A percentile compares a stretch with the other conserved stretches of the same genome.
phyloP scores from a whole-genome alignment of 2,329 filamentous ascomycete species.

The Fusarium sp. region DNA sequence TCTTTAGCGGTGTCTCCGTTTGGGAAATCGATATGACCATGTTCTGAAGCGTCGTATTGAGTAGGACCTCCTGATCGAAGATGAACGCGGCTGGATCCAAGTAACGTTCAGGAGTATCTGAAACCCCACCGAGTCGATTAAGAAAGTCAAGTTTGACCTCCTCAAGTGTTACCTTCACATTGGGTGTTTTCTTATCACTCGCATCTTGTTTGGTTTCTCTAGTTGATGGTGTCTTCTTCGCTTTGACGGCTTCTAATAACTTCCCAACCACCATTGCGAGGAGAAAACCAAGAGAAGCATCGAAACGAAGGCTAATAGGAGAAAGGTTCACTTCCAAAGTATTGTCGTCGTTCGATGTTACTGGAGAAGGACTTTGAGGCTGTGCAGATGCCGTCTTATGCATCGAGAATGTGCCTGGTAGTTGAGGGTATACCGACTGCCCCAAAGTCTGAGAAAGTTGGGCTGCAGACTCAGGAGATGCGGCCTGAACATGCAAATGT shows the following conservation, averaged over 20 bases:
- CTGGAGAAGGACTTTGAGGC: conserved; percentile 12
- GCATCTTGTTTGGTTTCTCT: conserved; percentile 28
- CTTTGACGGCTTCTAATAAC: conserved; percentile 63
- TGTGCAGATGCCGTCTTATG: conserved; percentile 46
- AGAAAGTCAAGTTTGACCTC: conserved; percentile 70
- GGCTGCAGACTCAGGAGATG: conserved; percentile 47
- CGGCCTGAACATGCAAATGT: conserved; percentile 57
- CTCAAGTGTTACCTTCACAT: conserved; percentile 63
- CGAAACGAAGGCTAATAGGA: conserved; percentile 68
- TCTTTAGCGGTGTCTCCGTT: conserved; percentile 30
- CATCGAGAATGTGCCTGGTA: conserved; percentile 75
- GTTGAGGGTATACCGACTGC: conserved; percentile 63
- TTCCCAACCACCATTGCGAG: conserved; percentile 67
- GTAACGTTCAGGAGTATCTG: conserved; percentile 65
- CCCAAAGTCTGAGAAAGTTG: conserved; percentile 53
- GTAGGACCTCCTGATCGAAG: conserved; percentile 66
- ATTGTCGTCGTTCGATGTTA: conserved; percentile 34
- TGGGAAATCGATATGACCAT: conserved; percentile 53
- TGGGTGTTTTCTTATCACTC: conserved; percentile 46
- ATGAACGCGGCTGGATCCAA: conserved; percentile 59
- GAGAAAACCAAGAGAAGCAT: conserved; percentile 70
- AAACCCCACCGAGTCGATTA: conserved; percentile 67
- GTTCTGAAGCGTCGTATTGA: conserved; percentile 66
- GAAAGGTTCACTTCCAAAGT: conserved; percentile 67
- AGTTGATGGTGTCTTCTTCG: conserved; percentile 26